Evolutionary conservation across 768 basidiomycete genomes (phyloP), one percentile per base, ranked within the genome.

Genomic region (Psilocybe subaeruginosa): DNA sequence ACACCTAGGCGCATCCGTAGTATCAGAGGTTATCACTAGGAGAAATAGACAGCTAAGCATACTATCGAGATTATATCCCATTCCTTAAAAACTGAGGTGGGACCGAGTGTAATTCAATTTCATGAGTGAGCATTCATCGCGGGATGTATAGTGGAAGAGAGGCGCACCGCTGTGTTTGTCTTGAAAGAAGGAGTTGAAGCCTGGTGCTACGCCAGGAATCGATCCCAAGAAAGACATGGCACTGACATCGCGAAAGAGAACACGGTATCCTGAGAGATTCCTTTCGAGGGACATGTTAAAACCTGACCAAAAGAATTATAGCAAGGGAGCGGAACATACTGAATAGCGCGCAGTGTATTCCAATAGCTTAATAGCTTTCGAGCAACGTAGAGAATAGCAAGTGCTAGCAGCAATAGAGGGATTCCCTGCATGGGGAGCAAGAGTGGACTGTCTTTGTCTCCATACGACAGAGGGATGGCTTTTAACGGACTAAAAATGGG

Each of bases 21-120:
- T 23, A 35, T 35, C 6, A 35, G 12, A 8, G 30, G 8, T 39
- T 39, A 43, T 6, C 12, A 8, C 31, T 9, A 12, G 16, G 14
- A 4, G 14, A 7, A 27, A 3, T 23, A 27, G 4, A 30, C 27
- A 19, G 11, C 4, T 29, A 31, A 14, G 19, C 47, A 8, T 49
- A 57, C 56, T 12, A 57, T 14, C 7, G 56, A 33, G 19, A 35
- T 57, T 30, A 57, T 57, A n/a, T 57, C 56, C 56, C 56, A 57
- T 37, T 57, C 56, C 23, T 37, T 27, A 19, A 57, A 57, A 17
- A 33, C 56, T 57, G 19, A 35, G 3, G n/a, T 45, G 11, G n/a
- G 31, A 30, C 6, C 9, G 12, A 12, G 11, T 43, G 8, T 6
- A 23, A 23, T 23, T 23, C 2, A 23, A 2, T 23, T 23, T 23